Base-by-base conservation (phyloP, 1,284 basidiomycete species). In the Tremellales sp. region DNA sequence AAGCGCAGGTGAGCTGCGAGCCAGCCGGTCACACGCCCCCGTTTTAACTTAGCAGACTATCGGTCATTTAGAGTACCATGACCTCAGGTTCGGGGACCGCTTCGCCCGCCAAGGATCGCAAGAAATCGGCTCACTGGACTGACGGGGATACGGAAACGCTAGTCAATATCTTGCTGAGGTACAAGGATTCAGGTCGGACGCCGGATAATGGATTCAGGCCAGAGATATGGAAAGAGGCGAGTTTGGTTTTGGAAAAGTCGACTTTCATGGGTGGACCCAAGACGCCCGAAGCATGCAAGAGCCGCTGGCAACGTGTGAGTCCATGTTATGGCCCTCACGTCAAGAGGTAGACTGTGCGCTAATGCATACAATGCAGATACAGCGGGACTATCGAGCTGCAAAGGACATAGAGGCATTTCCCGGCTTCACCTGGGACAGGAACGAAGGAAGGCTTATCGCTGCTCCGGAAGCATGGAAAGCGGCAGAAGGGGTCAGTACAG, bases 131-230 rank as follows among this genome's bases (percentile, higher is more conserved):
- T 3, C 65, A 69, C 40, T 71, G 68, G 68, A 56, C 61, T 17
- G 68, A 69, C 36, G 17, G 33, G 17, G 68, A 71, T 40, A 71
- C 68, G 1, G 58, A 61, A 3, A 50, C 55, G 1, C 60, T 69
- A 19, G 53, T 71, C 21, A 46, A 53, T 26, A 43, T 66, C 15
- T 50, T 71, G 17, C 17, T 71, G 21, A 45, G 58, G 17, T 49
- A 68, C 33, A 62, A 60, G 40, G 64, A 68, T 31, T 46, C 51
- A 12, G 64, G 66, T 11, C 49, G 68, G 36, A 71, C 68, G 10
- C 48, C 57, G 4, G 68, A 71, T 49, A 69, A 71, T 48, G 68
- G 67, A 29, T 71, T 71, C 56, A 65, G 67, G 46, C 61, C 62
- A 21, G 63, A 69, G 25, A 61, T 71, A n/a, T 71, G 68, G 68